Percentiles rank a stretch among this genome's conserved stretches.
Evolutionary conservation across 495 filamentous ascomycete species (phyloP).

Genomic region (Penicillium lividum): DNA sequence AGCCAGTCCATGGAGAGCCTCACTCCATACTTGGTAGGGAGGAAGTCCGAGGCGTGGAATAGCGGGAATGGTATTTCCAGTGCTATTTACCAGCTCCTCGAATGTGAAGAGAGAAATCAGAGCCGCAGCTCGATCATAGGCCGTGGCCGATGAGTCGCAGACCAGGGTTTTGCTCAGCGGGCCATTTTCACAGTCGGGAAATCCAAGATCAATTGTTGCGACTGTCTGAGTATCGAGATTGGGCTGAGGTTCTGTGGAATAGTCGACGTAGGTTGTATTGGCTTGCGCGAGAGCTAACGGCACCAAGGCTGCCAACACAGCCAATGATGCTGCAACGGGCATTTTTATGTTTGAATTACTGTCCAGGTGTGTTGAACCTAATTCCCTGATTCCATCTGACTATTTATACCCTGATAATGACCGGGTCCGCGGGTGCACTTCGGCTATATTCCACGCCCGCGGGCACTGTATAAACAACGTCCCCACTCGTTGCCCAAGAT

Average conservation of each 20-base stretch:
- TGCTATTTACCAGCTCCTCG: conserved; percentile 60
- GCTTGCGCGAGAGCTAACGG: conserved; percentile 30
- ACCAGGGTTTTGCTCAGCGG: conserved; percentile 40
- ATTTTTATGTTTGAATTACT: conserved; percentile 8
- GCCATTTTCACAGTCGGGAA: conserved; percentile 37
- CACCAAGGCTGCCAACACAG: conserved; percentile 31
- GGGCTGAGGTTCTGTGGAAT: conserved; percentile 33
- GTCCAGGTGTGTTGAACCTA: neutral
- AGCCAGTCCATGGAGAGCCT: conserved; percentile 61
- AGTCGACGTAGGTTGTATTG: conserved; percentile 35
- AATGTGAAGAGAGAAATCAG: conserved; percentile 47
- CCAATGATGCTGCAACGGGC: conserved; percentile 19
- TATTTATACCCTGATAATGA: conserved; percentile 13
- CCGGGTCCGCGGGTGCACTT: conserved; percentile 8
- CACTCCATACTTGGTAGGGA: conserved; percentile 48
- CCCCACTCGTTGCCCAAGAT: conserved; percentile 16
- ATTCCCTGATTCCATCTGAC: neutral
- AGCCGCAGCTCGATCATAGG: conserved; percentile 48
- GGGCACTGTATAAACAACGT: conserved; percentile 7
- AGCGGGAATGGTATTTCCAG: conserved; percentile 53
- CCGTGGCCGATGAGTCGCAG: conserved; percentile 48
- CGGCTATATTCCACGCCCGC: conserved; percentile 9
- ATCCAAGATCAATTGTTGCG: conserved; percentile 24
- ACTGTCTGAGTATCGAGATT: conserved; percentile 29
- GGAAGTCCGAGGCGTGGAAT: conserved; percentile 60